Conservation (phyloP, 495 filamentous ascomycete species). For the Gamarada debralockiae region DNA sequence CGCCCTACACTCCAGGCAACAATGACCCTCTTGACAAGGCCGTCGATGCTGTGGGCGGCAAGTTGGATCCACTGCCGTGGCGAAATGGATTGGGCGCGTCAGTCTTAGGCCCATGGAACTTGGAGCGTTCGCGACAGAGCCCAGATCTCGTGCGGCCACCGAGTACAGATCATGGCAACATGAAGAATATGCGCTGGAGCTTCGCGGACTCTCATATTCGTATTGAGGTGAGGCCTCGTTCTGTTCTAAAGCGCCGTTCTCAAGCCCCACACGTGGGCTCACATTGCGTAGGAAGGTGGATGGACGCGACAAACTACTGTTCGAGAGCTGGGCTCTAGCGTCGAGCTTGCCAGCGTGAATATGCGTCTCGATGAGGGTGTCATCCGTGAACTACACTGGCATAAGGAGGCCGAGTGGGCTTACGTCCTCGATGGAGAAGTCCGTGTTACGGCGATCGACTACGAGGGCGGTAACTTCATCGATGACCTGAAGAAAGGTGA, state of each 20-base stretch:
- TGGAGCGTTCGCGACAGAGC: conserved; percentile 55
- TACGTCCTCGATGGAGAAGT: conserved; percentile 59
- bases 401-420: conserved; percentile 68
- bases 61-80: conserved; percentile 58
- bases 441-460: conserved; percentile 61
- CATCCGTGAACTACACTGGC: conserved; percentile 73
- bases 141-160: conserved; percentile 63
- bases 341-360: conserved; percentile 61
- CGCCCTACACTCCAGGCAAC: conserved; percentile 41
- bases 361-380: conserved; percentile 64
- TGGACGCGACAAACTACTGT: conserved; percentile 67
- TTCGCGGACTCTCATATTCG: conserved; percentile 65
- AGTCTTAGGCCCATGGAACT: conserved; percentile 63
- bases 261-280: neutral
- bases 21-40: conserved; percentile 41
- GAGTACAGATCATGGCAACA: conserved; percentile 58
- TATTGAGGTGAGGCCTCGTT: conserved; percentile 46
- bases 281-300: conserved; percentile 50
- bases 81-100: conserved; percentile 60
- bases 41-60: conserved; percentile 53
- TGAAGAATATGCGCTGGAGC: conserved; percentile 63
- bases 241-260: neutral
- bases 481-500: conserved; percentile 68
- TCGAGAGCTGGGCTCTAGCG: conserved; percentile 53
- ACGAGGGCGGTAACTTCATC: conserved; percentile 64